Evolutionary conservation across 2,329 filamentous ascomycete genomes (phyloP).

Genomic region (Ramularia collo-cygni): DNA sequence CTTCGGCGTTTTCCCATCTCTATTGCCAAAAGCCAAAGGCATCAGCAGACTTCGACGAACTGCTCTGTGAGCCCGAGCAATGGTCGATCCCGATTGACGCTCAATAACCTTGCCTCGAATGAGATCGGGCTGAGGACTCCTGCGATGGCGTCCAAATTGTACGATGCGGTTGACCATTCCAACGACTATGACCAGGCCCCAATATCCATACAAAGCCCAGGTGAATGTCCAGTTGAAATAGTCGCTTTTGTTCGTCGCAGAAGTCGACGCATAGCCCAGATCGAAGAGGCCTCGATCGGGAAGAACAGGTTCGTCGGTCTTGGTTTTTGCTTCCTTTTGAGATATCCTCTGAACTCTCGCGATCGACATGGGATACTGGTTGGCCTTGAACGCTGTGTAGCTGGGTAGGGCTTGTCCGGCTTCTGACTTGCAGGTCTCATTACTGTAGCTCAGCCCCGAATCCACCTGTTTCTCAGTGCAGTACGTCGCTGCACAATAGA

Average conservation of each 20-base stretch:
- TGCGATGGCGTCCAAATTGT: no score
- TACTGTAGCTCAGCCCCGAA: not conserved
- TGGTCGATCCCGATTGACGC: not conserved
- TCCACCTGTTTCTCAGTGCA: not conserved
- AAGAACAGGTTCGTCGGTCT: not conserved
- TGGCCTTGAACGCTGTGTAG: not conserved
- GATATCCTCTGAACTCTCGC: not conserved
- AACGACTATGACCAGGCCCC: slow-evolving; percentile 31
- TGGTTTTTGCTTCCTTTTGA: not conserved
- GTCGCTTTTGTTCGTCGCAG: no score
- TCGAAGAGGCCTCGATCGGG: slow-evolving; percentile 1
- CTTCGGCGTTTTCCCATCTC: slow-evolving; percentile 18
- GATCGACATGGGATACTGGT: no score
- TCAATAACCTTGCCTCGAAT: slow-evolving; percentile 18
- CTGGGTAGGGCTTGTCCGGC: not conserved
- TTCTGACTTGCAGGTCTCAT: not conserved
- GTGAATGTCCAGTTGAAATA: slow-evolving; percentile 13
- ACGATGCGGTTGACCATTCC: slow-evolving; percentile 31
- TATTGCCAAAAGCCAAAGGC: slow-evolving; percentile 38
- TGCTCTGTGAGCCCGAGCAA: slow-evolving; percentile 21
- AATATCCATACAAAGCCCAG: slow-evolving; percentile 32
- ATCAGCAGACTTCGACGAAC: slow-evolving; percentile 35
- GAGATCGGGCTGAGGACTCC: not conserved
- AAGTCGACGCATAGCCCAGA: not conserved
- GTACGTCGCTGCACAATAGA: slow-evolving; percentile 1